These are phyloP conservation scores for Lolium rigidum DNA, from an alignment of 176 grass and related monocot genomes.

Conservation along the genomic window DNA sequence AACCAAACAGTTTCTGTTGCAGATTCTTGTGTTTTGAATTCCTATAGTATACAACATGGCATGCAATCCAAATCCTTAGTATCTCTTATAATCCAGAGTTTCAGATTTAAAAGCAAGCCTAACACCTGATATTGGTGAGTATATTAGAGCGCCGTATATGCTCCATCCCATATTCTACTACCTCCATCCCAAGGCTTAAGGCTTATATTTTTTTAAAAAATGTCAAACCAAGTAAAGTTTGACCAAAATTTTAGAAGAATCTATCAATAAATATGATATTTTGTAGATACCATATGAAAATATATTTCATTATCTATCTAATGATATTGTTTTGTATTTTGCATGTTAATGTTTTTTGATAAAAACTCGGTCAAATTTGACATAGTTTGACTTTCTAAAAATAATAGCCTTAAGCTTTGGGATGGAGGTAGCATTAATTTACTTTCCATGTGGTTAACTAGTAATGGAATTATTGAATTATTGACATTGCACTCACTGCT, in stretches of 20 bases:
- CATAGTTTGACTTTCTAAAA: too few relatives aligned
- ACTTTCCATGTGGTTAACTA: background rate
- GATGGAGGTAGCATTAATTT: background rate
- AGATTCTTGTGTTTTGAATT: background rate
- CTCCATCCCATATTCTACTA: constrained; percentile 1
- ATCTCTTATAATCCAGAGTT: background rate
- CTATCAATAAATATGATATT: too few relatives aligned
- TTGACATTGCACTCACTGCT: background rate
- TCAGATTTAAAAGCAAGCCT: constrained; percentile 9
- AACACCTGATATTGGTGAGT: constrained; percentile 1
- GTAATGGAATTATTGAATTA: background rate
- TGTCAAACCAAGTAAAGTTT: too few relatives aligned
- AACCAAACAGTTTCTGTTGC: background rate
- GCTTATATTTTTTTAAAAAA: too few relatives aligned
- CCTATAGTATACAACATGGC: background rate
- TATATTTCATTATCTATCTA: too few relatives aligned
- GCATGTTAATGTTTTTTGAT: too few relatives aligned
- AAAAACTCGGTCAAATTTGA: too few relatives aligned
- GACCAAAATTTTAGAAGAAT: too few relatives aligned
- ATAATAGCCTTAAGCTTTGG: too few relatives aligned
- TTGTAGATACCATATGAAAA: too few relatives aligned
- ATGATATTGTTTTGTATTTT: too few relatives aligned
- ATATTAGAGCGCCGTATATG: constrained; percentile 12
- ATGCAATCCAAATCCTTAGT: background rate
- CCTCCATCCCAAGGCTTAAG: too few relatives aligned